A percentile compares a stretch with the other conserved stretches of the same genome.
Conservation (phyloP, 768 basidiomycete species). For the Psilocybe azurescens region DNA sequence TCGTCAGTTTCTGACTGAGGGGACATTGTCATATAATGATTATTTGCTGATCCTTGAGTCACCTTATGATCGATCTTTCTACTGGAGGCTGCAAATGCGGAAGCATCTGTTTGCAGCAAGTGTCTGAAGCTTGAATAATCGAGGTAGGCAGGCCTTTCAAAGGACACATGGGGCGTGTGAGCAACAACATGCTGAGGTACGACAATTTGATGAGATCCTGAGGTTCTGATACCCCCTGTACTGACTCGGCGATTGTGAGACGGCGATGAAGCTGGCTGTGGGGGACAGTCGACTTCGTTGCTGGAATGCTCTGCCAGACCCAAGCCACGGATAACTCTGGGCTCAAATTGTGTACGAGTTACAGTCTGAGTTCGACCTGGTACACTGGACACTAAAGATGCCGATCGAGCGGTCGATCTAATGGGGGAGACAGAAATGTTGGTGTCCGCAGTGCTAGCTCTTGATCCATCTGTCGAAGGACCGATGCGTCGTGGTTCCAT, state of each 20-base stretch:
- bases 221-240: conserved; percentile 24
- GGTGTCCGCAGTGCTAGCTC: conserved; percentile 18
- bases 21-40: conserved; percentile 37
- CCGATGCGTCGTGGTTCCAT: conserved; percentile 43
- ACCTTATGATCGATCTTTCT: conserved; percentile 40
- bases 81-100: conserved; percentile 39
- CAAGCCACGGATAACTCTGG: conserved; percentile 67
- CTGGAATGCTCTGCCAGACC: conserved; percentile 8
- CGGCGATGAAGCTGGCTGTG: conserved; percentile 39
- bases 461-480: conserved; percentile 37
- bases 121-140: conserved; percentile 78
- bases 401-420: conserved; percentile 47
- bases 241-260: conserved; percentile 28
- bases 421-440: conserved; percentile 47
- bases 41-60: conserved; percentile 20
- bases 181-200: conserved; percentile 33
- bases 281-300: conserved; percentile 49
- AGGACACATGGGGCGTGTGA: conserved; percentile 37
- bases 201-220: conserved; percentile 33
- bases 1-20: conserved; percentile 69
- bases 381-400: conserved; percentile 29
- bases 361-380: conserved; percentile 35
- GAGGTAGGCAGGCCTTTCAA: conserved; percentile 78
- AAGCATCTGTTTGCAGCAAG: conserved; percentile 61
- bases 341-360: conserved; percentile 51